Conservation (phyloP, 2,329 filamentous ascomycete species). For the Colletotrichum sp. region DNA sequence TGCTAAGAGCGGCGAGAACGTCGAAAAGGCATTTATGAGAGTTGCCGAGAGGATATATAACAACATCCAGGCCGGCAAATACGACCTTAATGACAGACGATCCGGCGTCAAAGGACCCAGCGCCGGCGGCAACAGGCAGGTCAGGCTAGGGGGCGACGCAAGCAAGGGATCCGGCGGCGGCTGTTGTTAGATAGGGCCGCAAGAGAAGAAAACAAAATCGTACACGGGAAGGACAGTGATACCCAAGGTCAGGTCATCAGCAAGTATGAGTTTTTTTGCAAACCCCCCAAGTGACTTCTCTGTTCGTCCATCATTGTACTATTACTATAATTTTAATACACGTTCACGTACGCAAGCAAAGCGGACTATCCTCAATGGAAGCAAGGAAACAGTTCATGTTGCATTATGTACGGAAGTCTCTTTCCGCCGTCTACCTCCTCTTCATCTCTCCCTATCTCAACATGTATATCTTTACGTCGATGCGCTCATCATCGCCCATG, state of each 20-base stretch:
- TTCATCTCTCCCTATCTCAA: not conserved
- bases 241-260: slow-evolving; percentile 10
- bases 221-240: slow-evolving; percentile 17
- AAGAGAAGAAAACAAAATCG: not conserved
- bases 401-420: slow-evolving; percentile 15
- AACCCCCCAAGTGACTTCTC: not conserved
- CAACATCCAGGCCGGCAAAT: slow-evolving; percentile 94
- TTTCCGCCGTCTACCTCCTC: not conserved
- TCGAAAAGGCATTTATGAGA: slow-evolving; percentile 90
- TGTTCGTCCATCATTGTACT: slow-evolving; percentile 8
- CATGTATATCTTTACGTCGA: not conserved
- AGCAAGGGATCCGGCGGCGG: slow-evolving; percentile 44
- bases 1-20: slow-evolving; percentile 92
- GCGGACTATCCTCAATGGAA: not conserved
- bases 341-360: not conserved
- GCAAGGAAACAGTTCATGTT: slow-evolving; percentile 17
- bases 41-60: slow-evolving; percentile 95
- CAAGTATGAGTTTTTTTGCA: slow-evolving; percentile 7
- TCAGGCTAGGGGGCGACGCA: slow-evolving; percentile 48
- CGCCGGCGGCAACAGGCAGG: slow-evolving; percentile 49
- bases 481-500: not conserved
- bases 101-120: slow-evolving; percentile 84
- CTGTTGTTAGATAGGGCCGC: slow-evolving; percentile 48
- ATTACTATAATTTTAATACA: slow-evolving; percentile 18
- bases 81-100: slow-evolving; percentile 91